Evolutionary conservation across 768 basidiomycete species (phyloP).

Genomic region (Boletus subcaerulescens): DNA sequence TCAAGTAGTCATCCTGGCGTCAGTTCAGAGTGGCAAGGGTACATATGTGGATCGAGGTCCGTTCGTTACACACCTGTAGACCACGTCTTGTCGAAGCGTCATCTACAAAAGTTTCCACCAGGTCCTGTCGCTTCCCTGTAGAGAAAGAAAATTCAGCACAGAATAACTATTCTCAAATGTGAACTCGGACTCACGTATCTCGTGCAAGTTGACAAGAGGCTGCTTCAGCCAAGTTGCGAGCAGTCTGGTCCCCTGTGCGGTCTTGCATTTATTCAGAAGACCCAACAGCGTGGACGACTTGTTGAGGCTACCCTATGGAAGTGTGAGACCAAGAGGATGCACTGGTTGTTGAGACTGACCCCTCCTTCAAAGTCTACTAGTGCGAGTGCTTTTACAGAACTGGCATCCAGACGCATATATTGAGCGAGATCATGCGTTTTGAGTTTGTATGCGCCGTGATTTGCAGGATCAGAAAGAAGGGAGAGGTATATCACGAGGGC

Average conservation of each 20-base stretch:
- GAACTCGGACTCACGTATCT: constrained; percentile 64
- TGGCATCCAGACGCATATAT: constrained; percentile 96
- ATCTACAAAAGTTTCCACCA: constrained; percentile 85
- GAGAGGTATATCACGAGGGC: constrained; percentile 82
- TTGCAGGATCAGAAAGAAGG: constrained; percentile 72
- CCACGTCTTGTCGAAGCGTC: constrained; percentile 67
- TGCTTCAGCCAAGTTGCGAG: constrained; percentile 94
- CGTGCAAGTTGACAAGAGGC: constrained; percentile 89
- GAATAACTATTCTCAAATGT: not conserved
- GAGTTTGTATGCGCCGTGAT: constrained; percentile 77
- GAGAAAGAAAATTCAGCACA: not conserved
- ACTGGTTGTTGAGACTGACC: constrained; percentile 12
- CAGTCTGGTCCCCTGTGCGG: constrained; percentile 86
- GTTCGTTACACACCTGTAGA: constrained; percentile 58
- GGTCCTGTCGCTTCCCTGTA: constrained; percentile 77
- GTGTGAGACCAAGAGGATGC: not conserved
- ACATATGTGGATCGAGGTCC: not conserved
- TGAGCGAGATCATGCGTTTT: constrained; percentile 87
- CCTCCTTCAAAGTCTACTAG: constrained; percentile 66
- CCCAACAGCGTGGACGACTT: constrained; percentile 88
- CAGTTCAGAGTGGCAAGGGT: not conserved
- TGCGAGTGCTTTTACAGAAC: constrained; percentile 86
- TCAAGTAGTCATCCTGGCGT: constrained; percentile 78
- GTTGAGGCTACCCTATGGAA: constrained; percentile 50
- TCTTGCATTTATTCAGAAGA: constrained; percentile 92